Conservation (phyloP, 257 asterid genomes). For the Hygrophila difformis region DNA sequence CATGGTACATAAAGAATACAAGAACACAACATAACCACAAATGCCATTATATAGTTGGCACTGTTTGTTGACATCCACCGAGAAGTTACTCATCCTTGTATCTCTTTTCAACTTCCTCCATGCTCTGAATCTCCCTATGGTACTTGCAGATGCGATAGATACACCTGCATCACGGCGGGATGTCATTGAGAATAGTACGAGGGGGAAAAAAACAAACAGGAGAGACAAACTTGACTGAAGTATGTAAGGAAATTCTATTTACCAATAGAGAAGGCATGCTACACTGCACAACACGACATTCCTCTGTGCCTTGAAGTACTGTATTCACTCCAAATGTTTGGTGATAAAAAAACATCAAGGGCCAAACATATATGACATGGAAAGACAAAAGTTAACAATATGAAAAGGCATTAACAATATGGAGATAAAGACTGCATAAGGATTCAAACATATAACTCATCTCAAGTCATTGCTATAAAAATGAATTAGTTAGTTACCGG, state of each 20-base stretch:
- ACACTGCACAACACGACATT: conserved; percentile 58
- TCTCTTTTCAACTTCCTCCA: conserved; percentile 82
- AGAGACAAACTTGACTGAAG: background rate
- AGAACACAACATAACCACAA: background rate
- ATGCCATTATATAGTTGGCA: background rate
- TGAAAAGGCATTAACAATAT: background rate
- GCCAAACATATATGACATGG: no score
- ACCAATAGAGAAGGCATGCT: conserved; percentile 90
- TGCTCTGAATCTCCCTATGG: conserved; percentile 55
- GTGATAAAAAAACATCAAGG: no score
- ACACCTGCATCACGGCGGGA: conserved; percentile 36
- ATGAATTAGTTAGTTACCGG: background rate
- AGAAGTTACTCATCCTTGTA: conserved; percentile 59
- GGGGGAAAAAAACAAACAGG: background rate
- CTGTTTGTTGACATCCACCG: no score
- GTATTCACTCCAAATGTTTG: conserved; percentile 14
- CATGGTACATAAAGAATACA: no score
- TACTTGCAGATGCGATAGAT: conserved; percentile 77
- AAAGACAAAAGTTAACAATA: background rate
- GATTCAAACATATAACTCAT: no score
- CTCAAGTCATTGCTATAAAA: background rate
- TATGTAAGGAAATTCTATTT: conserved; percentile 1
- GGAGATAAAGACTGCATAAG: background rate
- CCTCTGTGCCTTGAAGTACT: conserved; percentile 92
- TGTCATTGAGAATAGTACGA: no score